Evolutionary conservation across 2,329 filamentous ascomycete species (phyloP).

Genomic region (Diaporthe batatas): DNA sequence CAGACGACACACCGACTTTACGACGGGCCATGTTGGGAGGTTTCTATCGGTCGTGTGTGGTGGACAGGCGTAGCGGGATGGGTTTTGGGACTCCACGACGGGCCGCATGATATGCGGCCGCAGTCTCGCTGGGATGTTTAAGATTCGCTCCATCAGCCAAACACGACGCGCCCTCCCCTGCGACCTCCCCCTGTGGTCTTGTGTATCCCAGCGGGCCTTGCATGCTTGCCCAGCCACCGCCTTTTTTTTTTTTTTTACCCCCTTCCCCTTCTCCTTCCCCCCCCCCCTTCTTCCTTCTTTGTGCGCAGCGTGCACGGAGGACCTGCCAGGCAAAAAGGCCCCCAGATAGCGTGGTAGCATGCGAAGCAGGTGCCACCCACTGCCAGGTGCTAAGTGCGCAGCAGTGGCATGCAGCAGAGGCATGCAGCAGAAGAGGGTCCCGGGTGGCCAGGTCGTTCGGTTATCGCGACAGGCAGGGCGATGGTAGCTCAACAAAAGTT

Average conservation of each 20-base stretch:
- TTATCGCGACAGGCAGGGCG: constrained; percentile 25
- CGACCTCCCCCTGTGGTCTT: constrained; percentile 28
- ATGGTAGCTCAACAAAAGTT: constrained; percentile 18
- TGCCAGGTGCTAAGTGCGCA: constrained; percentile 16
- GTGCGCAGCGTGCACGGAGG: background rate
- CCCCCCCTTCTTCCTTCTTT: constrained; percentile 14
- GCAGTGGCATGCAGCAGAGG: too few relatives aligned
- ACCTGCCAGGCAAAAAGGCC: background rate
- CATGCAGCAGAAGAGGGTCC: constrained; percentile 18
- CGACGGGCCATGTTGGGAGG: constrained; percentile 38
- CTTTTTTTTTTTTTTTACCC: background rate
- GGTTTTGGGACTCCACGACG: constrained; percentile 43
- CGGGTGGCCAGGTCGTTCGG: constrained; percentile 32
- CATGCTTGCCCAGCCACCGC: constrained; percentile 43
- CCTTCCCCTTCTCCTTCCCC: background rate
- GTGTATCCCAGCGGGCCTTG: constrained; percentile 39
- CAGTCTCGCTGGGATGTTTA: constrained; percentile 37
- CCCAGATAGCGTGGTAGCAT: constrained; percentile 1
- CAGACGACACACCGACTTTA: constrained; percentile 43
- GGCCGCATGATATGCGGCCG: constrained; percentile 42
- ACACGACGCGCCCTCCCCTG: constrained; percentile 37
- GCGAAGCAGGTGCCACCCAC: constrained; percentile 10
- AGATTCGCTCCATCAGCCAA: constrained; percentile 38
- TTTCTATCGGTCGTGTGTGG: constrained; percentile 36
- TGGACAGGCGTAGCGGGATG: constrained; percentile 26